Conservation (phyloP, 306 rosid species). For the Phaseolus lunatus region DNA sequence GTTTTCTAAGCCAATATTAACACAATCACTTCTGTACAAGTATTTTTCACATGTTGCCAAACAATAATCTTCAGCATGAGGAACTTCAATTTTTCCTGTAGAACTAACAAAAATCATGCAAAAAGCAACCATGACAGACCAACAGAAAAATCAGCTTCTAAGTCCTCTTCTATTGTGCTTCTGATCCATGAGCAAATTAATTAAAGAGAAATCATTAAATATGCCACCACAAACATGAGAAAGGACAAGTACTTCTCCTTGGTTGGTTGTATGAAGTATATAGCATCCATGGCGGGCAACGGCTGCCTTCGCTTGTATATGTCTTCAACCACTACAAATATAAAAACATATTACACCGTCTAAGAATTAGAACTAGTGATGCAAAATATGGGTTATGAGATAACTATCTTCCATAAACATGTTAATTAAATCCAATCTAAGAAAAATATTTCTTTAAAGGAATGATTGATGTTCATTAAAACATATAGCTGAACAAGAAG, state of each 20-base stretch:
- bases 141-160: slow-evolving; percentile 28
- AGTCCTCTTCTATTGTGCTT: not conserved
- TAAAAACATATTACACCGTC: slow-evolving; percentile 40
- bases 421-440: slow-evolving; percentile 3
- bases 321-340: slow-evolving; percentile 93
- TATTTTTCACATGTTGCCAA: slow-evolving; percentile 10
- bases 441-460: not conserved
- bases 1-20: slow-evolving; percentile 14
- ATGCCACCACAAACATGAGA: slow-evolving; percentile 20
- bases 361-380: slow-evolving; percentile 38
- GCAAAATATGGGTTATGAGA: slow-evolving; percentile 37
- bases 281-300: slow-evolving; percentile 96
- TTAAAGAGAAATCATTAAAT: slow-evolving; percentile 20
- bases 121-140: slow-evolving; percentile 38
- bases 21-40: not conserved
- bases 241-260: slow-evolving; percentile 73
- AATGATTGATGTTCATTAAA: slow-evolving; percentile 28
- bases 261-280: slow-evolving; percentile 93
- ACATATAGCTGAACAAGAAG: slow-evolving; percentile 8
- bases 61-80: slow-evolving; percentile 8
- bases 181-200: slow-evolving; percentile 22
- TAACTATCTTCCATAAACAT: slow-evolving; percentile 12
- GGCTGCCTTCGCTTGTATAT: slow-evolving; percentile 94
- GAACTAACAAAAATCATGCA: slow-evolving; percentile 34
- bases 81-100: slow-evolving; percentile 22